Conservation (phyloP, 2,329 filamentous ascomycete species). For the Colletotrichum liriopes region DNA sequence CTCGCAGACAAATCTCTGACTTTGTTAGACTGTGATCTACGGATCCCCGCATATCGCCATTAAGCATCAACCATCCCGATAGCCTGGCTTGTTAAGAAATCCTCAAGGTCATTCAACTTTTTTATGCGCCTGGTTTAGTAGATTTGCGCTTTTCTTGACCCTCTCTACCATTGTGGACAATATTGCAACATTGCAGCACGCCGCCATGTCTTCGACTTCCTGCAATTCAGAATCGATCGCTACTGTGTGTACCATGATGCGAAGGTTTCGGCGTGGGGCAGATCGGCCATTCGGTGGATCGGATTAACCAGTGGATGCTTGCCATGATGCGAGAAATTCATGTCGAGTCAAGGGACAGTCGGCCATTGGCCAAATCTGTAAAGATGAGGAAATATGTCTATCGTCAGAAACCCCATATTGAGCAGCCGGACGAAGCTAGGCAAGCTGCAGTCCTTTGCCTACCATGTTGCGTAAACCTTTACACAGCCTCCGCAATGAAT, state of each 20-base stretch:
- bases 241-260: not conserved
- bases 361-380: not conserved
- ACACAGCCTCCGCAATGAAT: not conserved
- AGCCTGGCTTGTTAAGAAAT: not conserved
- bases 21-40: not conserved
- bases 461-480: not conserved
- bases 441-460: not conserved
- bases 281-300: slow-evolving; percentile 4
- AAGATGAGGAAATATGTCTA: not conserved
- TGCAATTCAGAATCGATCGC: not conserved
- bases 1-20: not conserved
- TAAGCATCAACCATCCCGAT: not conserved
- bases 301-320: slow-evolving; percentile 2
- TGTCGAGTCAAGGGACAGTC: not conserved
- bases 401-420: not conserved
- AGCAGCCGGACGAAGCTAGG: not conserved
- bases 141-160: not conserved
- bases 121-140: not conserved
- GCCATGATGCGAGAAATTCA: not conserved
- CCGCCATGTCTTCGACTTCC: not conserved
- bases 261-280: not conserved
- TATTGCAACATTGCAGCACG: too few relatives aligned
- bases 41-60: not conserved
- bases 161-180: not conserved
- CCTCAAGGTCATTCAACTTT: not conserved